Conservation (phyloP, 179 eudicot species). For the Spergularia azorica region DNA sequence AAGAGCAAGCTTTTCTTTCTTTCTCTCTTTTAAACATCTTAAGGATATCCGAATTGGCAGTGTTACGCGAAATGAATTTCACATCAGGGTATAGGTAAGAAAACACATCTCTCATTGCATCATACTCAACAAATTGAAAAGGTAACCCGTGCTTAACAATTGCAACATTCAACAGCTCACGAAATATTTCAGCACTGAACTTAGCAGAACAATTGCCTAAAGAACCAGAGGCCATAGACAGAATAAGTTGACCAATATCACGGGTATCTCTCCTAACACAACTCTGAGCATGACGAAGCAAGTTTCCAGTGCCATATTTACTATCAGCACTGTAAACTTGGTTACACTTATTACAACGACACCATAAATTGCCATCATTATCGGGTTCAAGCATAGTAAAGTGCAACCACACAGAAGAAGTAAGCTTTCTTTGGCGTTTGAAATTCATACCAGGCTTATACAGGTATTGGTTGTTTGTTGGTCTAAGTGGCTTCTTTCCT, state of each 20-base stretch:
- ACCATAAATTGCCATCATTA: background rate
- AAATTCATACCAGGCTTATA: background rate
- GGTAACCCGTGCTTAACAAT: background rate
- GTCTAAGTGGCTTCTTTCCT: too few species aligned
- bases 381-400: slow-evolving; percentile 3
- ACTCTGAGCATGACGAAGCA: background rate
- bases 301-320: background rate
- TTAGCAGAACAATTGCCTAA: background rate
- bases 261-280: background rate
- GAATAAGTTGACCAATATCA: background rate
- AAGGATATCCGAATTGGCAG: background rate
- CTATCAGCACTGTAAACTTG: background rate
- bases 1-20: background rate
- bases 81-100: background rate
- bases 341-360: slow-evolving; percentile 4
- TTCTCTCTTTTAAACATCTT: background rate
- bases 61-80: background rate
- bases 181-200: background rate
- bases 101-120: background rate
- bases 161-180: background rate
- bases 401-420: background rate
- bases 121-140: background rate
- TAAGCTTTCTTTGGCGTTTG: slow-evolving; percentile 4
- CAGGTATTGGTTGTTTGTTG: too few species aligned
- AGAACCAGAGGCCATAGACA: background rate